Evolutionary conservation across 2,329 filamentous ascomycete species (phyloP).

Genomic region (Phaeosphaeriaceae sp.): DNA sequence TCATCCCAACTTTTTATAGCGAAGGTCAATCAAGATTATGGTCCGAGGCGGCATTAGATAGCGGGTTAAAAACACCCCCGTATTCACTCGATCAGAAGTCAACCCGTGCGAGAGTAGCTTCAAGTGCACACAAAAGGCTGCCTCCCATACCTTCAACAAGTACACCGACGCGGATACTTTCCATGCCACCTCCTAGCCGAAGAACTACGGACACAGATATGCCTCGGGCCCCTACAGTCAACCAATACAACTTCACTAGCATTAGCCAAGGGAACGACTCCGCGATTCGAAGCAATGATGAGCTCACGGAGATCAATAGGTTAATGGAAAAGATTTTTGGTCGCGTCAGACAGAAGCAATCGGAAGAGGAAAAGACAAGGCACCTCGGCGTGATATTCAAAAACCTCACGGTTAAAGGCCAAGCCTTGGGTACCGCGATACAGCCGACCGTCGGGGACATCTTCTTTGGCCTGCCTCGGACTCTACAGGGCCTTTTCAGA

Average conservation of each 20-base stretch:
- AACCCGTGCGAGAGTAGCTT: background rate
- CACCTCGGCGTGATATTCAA: conserved; percentile 73
- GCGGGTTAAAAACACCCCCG: background rate
- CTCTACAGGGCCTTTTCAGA: conserved; percentile 59
- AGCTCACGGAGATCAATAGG: conserved; percentile 58
- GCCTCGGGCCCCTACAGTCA: too few species aligned
- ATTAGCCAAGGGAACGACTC: background rate
- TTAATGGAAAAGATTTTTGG: conserved; percentile 76
- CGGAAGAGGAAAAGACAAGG: conserved; percentile 71
- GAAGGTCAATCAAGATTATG: too few species aligned
- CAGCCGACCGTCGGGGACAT: conserved; percentile 68
- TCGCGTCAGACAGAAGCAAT: conserved; percentile 65
- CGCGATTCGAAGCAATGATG: background rate
- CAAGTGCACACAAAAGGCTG: background rate
- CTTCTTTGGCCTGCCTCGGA: conserved; percentile 62
- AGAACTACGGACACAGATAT: too few species aligned
- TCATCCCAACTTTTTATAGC: too few species aligned
- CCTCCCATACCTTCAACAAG: background rate
- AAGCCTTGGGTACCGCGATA: conserved; percentile 66
- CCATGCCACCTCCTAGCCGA: too few species aligned
- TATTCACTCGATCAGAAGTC: background rate
- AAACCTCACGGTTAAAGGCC: conserved; percentile 68
- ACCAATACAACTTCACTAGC: background rate
- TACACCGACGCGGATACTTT: too few species aligned
- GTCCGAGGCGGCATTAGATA: background rate